Percentiles rank a stretch among this genome's conserved stretches.
Evolutionary conservation across 2,329 filamentous ascomycete genomes (phyloP).

Genomic region (Rutstroemia sp.): DNA sequence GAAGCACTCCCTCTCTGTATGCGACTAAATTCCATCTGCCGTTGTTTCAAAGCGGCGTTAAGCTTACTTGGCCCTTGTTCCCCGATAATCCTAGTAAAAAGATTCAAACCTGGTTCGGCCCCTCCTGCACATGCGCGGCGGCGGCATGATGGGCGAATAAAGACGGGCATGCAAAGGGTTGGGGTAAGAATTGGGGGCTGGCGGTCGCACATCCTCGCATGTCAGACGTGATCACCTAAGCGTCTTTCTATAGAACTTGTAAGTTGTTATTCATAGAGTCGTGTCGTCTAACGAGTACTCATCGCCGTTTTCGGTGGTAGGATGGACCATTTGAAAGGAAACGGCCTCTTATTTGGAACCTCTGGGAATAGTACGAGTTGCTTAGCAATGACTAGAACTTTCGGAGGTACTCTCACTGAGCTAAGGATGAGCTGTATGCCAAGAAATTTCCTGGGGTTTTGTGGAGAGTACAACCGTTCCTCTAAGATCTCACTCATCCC

Average conservation of each 20-base stretch:
- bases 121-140: slow-evolving; percentile 6
- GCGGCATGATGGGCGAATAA: neutral
- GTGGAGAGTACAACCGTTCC: neutral
- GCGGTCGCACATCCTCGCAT: neutral
- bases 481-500: neutral
- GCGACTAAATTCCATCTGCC: neutral
- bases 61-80: slow-evolving; percentile 5
- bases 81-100: slow-evolving; percentile 3
- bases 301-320: no score
- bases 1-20: neutral
- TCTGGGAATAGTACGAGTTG: no score
- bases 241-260: neutral
- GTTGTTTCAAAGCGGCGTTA: slow-evolving; percentile 7
- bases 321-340: no score
- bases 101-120: neutral
- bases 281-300: no score
- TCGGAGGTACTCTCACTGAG: no score
- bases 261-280: no score
- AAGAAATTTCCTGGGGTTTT: neutral
- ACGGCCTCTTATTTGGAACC: no score
- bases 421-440: no score
- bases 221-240: neutral
- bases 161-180: neutral
- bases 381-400: no score
- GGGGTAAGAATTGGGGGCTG: neutral